Conservation (phyloP, 345 rosid genomes). For the Erucastrum elatum region DNA sequence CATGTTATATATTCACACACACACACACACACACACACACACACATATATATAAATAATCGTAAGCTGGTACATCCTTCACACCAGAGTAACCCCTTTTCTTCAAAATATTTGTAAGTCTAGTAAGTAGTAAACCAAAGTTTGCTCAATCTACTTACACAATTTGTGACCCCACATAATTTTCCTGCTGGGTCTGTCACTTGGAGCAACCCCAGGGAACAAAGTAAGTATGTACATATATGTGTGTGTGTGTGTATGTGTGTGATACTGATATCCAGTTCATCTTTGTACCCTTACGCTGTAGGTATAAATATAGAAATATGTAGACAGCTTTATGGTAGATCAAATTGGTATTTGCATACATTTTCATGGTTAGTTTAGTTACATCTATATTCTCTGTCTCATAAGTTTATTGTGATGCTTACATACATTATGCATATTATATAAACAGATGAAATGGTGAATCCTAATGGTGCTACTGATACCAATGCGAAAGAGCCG, state of each 20-base stretch:
- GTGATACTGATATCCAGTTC: neutral
- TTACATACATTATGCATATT: neutral
- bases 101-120: neutral
- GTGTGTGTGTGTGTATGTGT: no score
- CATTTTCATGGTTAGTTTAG: neutral
- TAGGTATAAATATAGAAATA: neutral
- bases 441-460: constrained; percentile 7
- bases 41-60: neutral
- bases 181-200: no score
- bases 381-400: neutral
- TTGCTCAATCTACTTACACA: neutral
- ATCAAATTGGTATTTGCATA: neutral
- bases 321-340: neutral
- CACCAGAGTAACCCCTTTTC: neutral
- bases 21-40: neutral
- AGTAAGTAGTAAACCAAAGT: neutral
- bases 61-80: constrained; percentile 5
- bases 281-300: neutral
- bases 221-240: neutral
- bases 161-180: no score
- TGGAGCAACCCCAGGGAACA: neutral
- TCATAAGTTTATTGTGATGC: neutral
- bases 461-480: neutral
- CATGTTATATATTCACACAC: neutral
- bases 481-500: neutral